Evolutionary conservation across 2,329 filamentous ascomycete species (phyloP).

Genomic region (Aspergillus aculeatus): DNA sequence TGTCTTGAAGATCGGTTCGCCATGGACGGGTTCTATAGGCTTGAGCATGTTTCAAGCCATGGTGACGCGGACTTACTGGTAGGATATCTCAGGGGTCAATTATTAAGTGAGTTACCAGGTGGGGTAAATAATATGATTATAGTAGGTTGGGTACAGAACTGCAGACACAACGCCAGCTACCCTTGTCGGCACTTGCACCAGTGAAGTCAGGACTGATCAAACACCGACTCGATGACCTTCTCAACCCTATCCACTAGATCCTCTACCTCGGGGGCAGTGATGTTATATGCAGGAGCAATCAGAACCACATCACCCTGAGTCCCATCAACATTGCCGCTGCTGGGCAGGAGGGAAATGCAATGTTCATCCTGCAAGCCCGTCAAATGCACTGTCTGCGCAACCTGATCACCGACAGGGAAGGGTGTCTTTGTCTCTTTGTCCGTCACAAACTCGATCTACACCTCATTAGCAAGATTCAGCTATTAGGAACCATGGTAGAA

Average conservation of each 20-base stretch:
- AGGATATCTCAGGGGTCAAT: too few relatives aligned
- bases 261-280: constrained; percentile 57
- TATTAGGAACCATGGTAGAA: not conserved
- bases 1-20: too few relatives aligned
- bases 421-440: constrained; percentile 55
- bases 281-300: constrained; percentile 67
- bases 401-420: constrained; percentile 46
- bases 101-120: too few relatives aligned
- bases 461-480: not conserved
- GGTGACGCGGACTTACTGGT: too few relatives aligned
- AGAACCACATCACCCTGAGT: constrained; percentile 67
- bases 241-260: constrained; percentile 54
- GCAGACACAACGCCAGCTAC: too few relatives aligned
- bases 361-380: constrained; percentile 46
- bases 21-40: too few relatives aligned
- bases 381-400: constrained; percentile 54
- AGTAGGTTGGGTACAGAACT: too few relatives aligned
- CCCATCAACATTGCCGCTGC: constrained; percentile 60
- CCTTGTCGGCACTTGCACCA: too few relatives aligned
- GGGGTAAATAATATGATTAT: too few relatives aligned
- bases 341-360: constrained; percentile 63
- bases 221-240: constrained; percentile 54
- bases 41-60: too few relatives aligned
- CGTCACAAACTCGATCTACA: constrained; percentile 56
- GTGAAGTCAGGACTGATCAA: constrained; percentile 21